Evolutionary conservation across 106 monocot species (phyloP), one percentile per base, ranked within the genome.

Genomic region (Acorus gramineus): DNA sequence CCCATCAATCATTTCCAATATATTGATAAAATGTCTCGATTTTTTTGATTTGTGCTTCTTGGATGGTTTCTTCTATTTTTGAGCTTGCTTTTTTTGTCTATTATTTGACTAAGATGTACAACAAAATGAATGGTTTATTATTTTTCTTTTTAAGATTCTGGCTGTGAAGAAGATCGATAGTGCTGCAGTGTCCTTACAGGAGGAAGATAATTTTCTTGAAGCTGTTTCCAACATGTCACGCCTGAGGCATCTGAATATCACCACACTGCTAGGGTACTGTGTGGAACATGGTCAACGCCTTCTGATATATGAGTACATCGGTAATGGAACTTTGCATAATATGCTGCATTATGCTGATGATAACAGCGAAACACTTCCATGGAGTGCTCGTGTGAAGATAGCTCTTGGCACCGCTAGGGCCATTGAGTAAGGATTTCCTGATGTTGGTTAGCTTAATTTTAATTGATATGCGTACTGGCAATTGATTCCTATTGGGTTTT

Each of bases 111-210:
- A 28, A 28, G 28, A 28, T 28, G 28, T 28, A 28, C 28, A 28
- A 28, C 28, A 28, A 28, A 28, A 28, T 28, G 28, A 28, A 28
- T 28, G 28, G 28, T 28, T 28, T 28, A 28, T 28, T 28, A 28
- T 28, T 28, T 28, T 28, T 28, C 5, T 69, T 62, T 46, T 11
- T 3, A 65, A 94, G 89, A 82, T 84, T 68, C 62, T 89, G 55
- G 94, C 94, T 64, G 84, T 95, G 2, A 95, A 95, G 70, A 95
- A 87, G 74, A 82, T 95, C 3, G 86, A 95, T 57, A 87, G 81
- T 51, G 81, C 94, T 50, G 75, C 90, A 50, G 52, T 85, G 5
- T 80, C 86, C 9, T 76, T 85, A 48, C 80, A 85, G 56, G 84
- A 94, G 67, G 93, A 90, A 71, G 90, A 95, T 61, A 78, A 73